Conservation (phyloP, 2,329 filamentous ascomycete species). For the Penicillium decumbens region DNA sequence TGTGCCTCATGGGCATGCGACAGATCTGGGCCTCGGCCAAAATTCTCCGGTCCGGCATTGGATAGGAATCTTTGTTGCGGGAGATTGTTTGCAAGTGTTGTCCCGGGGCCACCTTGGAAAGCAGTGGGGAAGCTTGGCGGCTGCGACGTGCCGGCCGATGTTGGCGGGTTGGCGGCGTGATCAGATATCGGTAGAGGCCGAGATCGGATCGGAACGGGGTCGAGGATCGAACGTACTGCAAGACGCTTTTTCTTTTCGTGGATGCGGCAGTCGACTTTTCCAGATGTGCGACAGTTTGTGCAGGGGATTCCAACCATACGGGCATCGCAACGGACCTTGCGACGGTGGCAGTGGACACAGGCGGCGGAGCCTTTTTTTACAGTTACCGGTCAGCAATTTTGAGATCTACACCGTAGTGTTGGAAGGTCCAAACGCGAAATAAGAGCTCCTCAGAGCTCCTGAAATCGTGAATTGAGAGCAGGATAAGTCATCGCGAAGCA, state of each 20-base stretch:
- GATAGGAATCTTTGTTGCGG: slow-evolving; percentile 19
- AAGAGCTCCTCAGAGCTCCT: not conserved
- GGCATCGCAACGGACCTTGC: slow-evolving; percentile 52
- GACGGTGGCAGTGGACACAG: slow-evolving; percentile 48
- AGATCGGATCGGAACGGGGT: slow-evolving; percentile 47
- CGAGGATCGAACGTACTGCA: slow-evolving; percentile 38
- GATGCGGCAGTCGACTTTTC: slow-evolving; percentile 43
- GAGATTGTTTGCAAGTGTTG: slow-evolving; percentile 13
- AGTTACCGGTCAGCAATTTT: slow-evolving; percentile 12
- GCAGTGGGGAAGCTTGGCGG: slow-evolving; percentile 28
- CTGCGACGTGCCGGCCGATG: slow-evolving; percentile 17
- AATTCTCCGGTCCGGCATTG: slow-evolving; percentile 20
- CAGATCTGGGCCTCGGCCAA: slow-evolving; percentile 26
- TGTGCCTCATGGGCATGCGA: slow-evolving; percentile 39
- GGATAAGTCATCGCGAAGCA: not conserved
- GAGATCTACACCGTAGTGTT: not conserved
- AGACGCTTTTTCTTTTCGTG: slow-evolving; percentile 51
- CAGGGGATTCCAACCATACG: slow-evolving; percentile 47
- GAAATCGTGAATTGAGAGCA: not conserved
- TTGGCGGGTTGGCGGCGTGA: slow-evolving; percentile 18
- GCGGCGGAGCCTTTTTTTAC: slow-evolving; percentile 39
- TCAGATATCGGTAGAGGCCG: slow-evolving; percentile 33
- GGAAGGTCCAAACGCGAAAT: not conserved
- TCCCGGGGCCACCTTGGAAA: slow-evolving; percentile 20
- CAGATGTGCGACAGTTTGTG: slow-evolving; percentile 46